Evolutionary conservation across 1,284 basidiomycete genomes (phyloP), one percentile per base, ranked within the genome.

Genomic region (Tilletia indica): DNA sequence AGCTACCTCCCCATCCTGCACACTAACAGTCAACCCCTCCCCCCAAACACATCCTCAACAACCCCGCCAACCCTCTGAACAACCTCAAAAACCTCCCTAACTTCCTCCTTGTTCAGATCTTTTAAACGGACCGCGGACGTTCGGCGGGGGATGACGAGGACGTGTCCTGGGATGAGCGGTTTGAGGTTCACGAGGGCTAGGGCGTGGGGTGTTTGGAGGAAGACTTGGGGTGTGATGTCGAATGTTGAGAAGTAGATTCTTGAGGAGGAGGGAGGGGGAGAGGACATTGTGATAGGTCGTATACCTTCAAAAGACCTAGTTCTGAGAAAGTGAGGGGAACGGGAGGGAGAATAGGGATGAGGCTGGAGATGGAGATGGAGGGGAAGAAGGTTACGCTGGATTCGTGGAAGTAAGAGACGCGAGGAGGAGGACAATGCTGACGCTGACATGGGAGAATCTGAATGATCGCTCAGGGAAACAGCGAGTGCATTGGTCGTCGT

Each of bases 141-240:
- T 14, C 75, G 73, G 2, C 12, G 61, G 2, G 83, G 81, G 36
- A 83, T 79, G 38, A 84, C 79, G 38, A 84, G 68, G 1, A 82
- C 78, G 68, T 82, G 83, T 0, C 82, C 80, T 0, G 81, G 81
- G 0, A 81, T 82, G 38, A 84, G 78, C 25, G 83, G 83, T 70
- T 82, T 82, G 25, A 84, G 75, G 72, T 84, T 84, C 51, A 84
- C 83, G 54, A 84, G 75, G 16, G 77, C 80, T 2, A 68, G 11
- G 19, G 70, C 68, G 56, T 49, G 31, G n/a, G 38, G 48, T 4
- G 66, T 36, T 14, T 48, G 34, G 42, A 42, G 31, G 54, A 71
- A 71, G 14, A 68, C 45, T 39, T 71, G 70, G n/a, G 39, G n/a
- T 25, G 73, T 75, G 11, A 80, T 77, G 61, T 79, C 71, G 67